Evolutionary conservation across 2,329 filamentous ascomycete species (phyloP).

Genomic region (Fusarium oxysporum): DNA sequence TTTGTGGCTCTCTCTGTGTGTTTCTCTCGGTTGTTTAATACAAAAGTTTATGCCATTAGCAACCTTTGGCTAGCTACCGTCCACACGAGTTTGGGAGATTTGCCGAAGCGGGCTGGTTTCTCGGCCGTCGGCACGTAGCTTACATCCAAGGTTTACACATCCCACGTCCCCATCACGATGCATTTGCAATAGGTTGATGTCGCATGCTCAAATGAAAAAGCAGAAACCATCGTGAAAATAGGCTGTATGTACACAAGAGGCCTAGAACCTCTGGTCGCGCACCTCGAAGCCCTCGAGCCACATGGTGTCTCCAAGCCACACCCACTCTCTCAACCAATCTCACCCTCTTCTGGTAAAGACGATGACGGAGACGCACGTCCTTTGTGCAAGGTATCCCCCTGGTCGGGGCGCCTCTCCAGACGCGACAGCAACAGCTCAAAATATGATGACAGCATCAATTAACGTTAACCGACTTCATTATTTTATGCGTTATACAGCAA

Average conservation of each 20-base stretch:
- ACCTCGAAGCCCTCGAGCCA: conserved; percentile 31
- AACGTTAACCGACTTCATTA: neutral
- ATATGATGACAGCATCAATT: conserved; percentile 33
- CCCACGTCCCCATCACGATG: conserved; percentile 7
- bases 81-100: neutral
- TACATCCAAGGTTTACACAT: neutral
- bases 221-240: conserved; percentile 11
- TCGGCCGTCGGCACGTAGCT: neutral
- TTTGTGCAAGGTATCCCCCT: conserved; percentile 25
- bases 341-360: neutral
- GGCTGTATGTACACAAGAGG: conserved; percentile 10
- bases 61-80: neutral
- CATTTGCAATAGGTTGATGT: neutral
- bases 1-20: neutral
- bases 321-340: conserved; percentile 9
- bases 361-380: conserved; percentile 27
- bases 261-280: conserved; percentile 4
- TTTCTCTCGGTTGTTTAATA: conserved; percentile 7
- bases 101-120: conserved; percentile 1
- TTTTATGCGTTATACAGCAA: neutral
- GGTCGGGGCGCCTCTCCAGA: conserved; percentile 5
- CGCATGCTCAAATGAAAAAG: neutral
- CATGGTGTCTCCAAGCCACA: conserved; percentile 23
- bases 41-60: conserved; percentile 7
- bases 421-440: conserved; percentile 1